These are phyloP conservation scores for Coemansia sp. DNA, from an alignment of 192 early-diverging fungal species.

Conservation along the genomic window DNA sequence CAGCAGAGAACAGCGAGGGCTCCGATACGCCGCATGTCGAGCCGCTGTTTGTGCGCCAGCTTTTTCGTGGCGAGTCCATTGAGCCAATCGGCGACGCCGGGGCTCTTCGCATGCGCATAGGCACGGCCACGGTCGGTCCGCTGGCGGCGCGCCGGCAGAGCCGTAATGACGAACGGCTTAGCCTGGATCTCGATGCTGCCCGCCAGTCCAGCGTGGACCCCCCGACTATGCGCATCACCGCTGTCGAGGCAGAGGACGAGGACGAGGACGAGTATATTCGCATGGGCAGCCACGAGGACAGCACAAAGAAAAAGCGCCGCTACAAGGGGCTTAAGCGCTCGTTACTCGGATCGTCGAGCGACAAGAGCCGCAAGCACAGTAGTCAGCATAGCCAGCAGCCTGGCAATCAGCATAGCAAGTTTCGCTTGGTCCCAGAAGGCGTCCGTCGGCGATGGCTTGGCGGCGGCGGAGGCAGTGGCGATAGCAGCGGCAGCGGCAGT, in stretches of 20 bases:
- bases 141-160: neutral
- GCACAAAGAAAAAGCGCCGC: slow-evolving; percentile 36
- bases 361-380: slow-evolving; percentile 15
- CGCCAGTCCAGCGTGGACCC: slow-evolving; percentile 28
- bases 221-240: slow-evolving; percentile 49
- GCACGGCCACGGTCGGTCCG: neutral
- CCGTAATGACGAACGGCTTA: slow-evolving; percentile 14
- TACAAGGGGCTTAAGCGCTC: slow-evolving; percentile 36
- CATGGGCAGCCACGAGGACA: slow-evolving; percentile 24
- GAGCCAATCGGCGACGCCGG: slow-evolving; percentile 8
- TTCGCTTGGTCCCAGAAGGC: slow-evolving; percentile 40
- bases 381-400: slow-evolving; percentile 1
- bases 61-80: slow-evolving; percentile 23
- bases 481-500: slow-evolving; percentile 12
- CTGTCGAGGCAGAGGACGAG: slow-evolving; percentile 49
- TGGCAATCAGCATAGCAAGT: slow-evolving; percentile 7
- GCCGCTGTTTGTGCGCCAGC: slow-evolving; percentile 49
- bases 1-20: slow-evolving; percentile 16
- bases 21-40: slow-evolving; percentile 18
- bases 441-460: slow-evolving; percentile 49
- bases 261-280: slow-evolving; percentile 43
- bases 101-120: slow-evolving; percentile 21
- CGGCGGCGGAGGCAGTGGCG: slow-evolving; percentile 17
- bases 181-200: slow-evolving; percentile 37
- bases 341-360: slow-evolving; percentile 20